Conservation (phyloP, 495 filamentous ascomycete genomes). For the Daldinia caldariorum region DNA sequence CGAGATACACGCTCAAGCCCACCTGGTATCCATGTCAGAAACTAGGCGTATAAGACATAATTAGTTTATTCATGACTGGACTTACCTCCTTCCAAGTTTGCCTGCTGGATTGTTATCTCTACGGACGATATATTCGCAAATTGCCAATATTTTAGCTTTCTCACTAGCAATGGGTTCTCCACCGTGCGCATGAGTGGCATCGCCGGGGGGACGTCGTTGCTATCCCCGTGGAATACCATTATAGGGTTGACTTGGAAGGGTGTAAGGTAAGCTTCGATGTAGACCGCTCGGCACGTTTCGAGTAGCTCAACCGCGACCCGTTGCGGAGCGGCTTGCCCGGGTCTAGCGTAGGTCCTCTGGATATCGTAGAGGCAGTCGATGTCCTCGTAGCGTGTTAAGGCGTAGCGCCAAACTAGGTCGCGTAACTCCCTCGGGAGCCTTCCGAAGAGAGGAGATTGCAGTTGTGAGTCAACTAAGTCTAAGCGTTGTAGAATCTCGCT, state of each 20-base stretch:
- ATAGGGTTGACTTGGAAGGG: slow-evolving; percentile 46
- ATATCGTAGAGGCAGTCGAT: slow-evolving; percentile 28
- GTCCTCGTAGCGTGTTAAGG: slow-evolving; percentile 44
- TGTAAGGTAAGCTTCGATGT: slow-evolving; percentile 43
- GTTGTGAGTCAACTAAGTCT: slow-evolving; percentile 30
- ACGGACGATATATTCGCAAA: slow-evolving; percentile 45
- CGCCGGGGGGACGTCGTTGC: slow-evolving; percentile 27
- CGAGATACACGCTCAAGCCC: slow-evolving; percentile 44
- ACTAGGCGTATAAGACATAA: no score
- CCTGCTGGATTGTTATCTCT: slow-evolving; percentile 39
- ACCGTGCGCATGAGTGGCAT: slow-evolving; percentile 29
- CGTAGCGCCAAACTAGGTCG: slow-evolving; percentile 43
- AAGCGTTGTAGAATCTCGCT: slow-evolving; percentile 32
- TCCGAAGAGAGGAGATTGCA: slow-evolving; percentile 29
- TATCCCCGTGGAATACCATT: slow-evolving; percentile 38
- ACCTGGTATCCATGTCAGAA: slow-evolving; percentile 25
- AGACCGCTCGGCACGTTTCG: slow-evolving; percentile 43
- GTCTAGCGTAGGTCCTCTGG: slow-evolving; percentile 23
- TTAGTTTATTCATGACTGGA: neutral
- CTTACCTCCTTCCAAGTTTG: slow-evolving; percentile 45
- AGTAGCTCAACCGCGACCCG: slow-evolving; percentile 36
- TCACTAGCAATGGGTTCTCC: slow-evolving; percentile 10
- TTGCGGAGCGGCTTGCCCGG: slow-evolving; percentile 40
- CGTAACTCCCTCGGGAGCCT: slow-evolving; percentile 44
- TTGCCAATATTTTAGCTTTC: slow-evolving; percentile 43